Evolutionary conservation across 2,329 filamentous ascomycete species (phyloP).

Genomic region (Alternaria sp.): DNA sequence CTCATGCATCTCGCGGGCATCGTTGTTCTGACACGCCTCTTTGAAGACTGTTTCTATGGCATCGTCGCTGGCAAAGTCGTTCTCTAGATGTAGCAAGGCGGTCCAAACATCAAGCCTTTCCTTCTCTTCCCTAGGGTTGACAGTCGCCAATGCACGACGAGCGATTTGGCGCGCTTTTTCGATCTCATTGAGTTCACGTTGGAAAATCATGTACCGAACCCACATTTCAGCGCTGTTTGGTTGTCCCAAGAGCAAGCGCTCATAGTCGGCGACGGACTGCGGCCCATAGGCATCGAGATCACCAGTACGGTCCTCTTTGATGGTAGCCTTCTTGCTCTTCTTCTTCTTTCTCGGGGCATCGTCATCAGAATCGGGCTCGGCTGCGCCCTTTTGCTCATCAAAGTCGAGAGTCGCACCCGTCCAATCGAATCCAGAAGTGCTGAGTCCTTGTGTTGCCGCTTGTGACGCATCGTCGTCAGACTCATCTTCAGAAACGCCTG

Average conservation of each 20-base stretch:
- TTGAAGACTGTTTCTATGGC: conserved; percentile 86
- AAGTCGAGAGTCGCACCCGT: conserved; percentile 67
- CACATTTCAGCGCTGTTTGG: conserved; percentile 93
- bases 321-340: conserved; percentile 77
- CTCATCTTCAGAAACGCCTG: conserved; percentile 48
- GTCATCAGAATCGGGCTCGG: conserved; percentile 64
- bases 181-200: conserved; percentile 89
- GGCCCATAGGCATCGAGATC: conserved; percentile 89
- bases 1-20: conserved; percentile 87
- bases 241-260: conserved; percentile 88
- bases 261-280: conserved; percentile 89
- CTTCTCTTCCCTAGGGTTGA: conserved; percentile 87
- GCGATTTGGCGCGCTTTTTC: conserved; percentile 88
- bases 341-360: conserved; percentile 67
- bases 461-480: conserved; percentile 31
- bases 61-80: conserved; percentile 85
- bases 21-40: conserved; percentile 92
- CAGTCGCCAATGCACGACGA: conserved; percentile 87
- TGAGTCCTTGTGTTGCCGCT: conserved; percentile 61
- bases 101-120: conserved; percentile 98
- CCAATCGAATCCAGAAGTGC: conserved; percentile 87
- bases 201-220: conserved; percentile 99
- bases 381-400: conserved; percentile 62
- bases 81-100: conserved; percentile 91
- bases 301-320: conserved; percentile 88